Evolutionary conservation across 2,329 filamentous ascomycete species (phyloP), one percentile per base, ranked within the genome.

Genomic region (Orbilia ellipsospora): DNA sequence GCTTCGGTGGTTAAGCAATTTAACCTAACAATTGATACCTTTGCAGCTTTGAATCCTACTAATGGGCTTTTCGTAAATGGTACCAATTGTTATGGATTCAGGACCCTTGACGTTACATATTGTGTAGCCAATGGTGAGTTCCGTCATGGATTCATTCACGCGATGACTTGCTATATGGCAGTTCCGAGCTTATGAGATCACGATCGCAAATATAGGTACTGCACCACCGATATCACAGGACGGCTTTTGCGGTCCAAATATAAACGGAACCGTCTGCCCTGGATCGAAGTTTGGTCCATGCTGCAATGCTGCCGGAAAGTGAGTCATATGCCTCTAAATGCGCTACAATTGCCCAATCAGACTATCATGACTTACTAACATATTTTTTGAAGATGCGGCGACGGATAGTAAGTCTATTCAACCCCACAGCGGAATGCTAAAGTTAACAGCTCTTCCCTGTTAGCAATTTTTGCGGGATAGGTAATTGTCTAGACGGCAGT

Each of bases 281-380:
- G 60, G 60, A 18, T 63, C 60, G 15, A 52, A 26, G 10, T 63
- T 31, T 42, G 60, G 60, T 20, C 26, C 52, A n/a, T 63, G 60
- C 16, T 63, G 60, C 31, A 54, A 54, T 54, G 60, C 60, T 15
- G 48, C 60, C 2, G 60, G 60, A 52, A 52, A 54, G 60, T 63
- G 4, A 52, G 60, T 54, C n/a, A 20, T 13, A n/a, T 48, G 6
- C 44, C 15, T 54, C 12, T 10, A 40, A 52, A 48, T 48, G 4
- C 20, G 6, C 18, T 51, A 16, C 3, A 18, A 7, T 36, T 50
- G 8, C 2, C 1, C 42, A 2, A 42, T 18, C 20, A 20, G n/a
- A 42, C 15, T 57, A 23, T 18, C 1, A 42, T n/a, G 16, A 12
- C 15, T 44, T 26, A 13, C 55, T 59, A 59, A 59, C 55, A 12